phyloP scores from a whole-genome alignment of 768 basidiomycete genomes.

The Leucosporidium yakuticum region DNA sequence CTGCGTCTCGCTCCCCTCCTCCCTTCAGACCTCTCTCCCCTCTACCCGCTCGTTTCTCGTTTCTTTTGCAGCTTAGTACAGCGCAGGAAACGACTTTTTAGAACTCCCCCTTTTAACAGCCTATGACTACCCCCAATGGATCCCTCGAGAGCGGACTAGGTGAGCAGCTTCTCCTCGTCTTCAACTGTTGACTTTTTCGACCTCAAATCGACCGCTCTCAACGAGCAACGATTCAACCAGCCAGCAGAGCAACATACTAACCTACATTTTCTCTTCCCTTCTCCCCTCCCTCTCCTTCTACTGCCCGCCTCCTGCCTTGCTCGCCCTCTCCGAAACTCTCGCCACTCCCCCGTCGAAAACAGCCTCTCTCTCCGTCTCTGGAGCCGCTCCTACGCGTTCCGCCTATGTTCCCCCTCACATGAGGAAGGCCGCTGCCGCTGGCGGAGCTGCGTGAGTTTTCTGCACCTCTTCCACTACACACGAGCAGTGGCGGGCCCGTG shows the following conservation, averaged over 20 bases:
- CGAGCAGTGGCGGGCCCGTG: too few species aligned
- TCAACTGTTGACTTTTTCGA: neutral
- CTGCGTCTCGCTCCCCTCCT: too few species aligned
- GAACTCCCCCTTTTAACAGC: neutral
- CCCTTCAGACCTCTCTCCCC: neutral
- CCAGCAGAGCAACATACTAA: neutral
- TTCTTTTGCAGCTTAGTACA: neutral
- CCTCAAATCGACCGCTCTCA: neutral
- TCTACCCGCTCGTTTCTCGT: neutral
- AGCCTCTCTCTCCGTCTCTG: slow-evolving; percentile 7
- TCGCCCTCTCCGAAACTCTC: neutral
- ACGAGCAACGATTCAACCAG: neutral
- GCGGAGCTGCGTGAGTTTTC: neutral
- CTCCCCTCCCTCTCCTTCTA: neutral
- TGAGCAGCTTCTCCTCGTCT: neutral
- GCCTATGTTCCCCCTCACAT: slow-evolving; percentile 36
- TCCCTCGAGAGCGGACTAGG: neutral
- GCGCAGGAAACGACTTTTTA: neutral
- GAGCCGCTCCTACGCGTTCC: slow-evolving; percentile 8
- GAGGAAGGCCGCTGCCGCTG: slow-evolving; percentile 22
- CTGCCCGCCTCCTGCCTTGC: neutral
- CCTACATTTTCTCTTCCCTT: neutral
- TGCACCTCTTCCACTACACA: too few species aligned
- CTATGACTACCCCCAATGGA: neutral
- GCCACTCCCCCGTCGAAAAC: neutral